phyloP scores from a whole-genome alignment of 108 stramenopile genomes.

The Cyclostephanos tholiformis region DNA sequence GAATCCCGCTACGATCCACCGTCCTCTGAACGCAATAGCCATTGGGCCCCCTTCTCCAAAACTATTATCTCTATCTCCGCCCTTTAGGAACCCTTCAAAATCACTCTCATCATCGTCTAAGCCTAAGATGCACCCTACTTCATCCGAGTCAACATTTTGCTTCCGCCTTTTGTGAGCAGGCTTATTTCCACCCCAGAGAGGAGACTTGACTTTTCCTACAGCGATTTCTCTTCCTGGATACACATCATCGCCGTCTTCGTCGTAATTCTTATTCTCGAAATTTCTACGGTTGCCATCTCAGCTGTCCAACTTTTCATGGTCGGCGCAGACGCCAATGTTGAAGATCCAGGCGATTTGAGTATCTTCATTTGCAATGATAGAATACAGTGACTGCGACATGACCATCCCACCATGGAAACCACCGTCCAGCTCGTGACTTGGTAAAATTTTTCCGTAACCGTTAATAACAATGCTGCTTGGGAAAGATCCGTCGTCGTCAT shows the following conservation, averaged over 20 bases:
- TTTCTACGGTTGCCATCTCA: conserved; percentile 28
- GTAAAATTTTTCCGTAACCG: conserved; percentile 8
- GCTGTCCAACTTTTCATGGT: conserved; percentile 32
- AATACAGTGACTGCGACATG: conserved; percentile 17
- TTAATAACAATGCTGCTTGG: conserved; percentile 29
- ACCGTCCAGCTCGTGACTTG: conserved; percentile 21
- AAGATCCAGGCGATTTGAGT: conserved; percentile 35
- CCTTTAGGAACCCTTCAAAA: background rate
- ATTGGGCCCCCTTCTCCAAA: conserved; percentile 39
- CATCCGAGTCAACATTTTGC: background rate
- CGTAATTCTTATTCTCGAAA: conserved; percentile 15
- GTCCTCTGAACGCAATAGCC: conserved; percentile 33
- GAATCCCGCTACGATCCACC: conserved; percentile 33
- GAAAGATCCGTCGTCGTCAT: conserved; percentile 18
- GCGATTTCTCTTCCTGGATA: conserved; percentile 29
- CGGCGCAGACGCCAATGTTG: conserved; percentile 12
- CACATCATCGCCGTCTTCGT: conserved; percentile 19
- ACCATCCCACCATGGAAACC: conserved; percentile 51
- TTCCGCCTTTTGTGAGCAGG: conserved; percentile 31
- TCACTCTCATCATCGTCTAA: background rate
- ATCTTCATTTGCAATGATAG: conserved; percentile 32
- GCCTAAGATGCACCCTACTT: no score
- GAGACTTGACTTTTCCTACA: conserved; percentile 46
- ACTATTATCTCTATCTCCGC: conserved; percentile 8
- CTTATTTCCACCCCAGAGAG: conserved; percentile 27